Percentiles rank a stretch among this genome's conserved stretches.
Evolutionary conservation across 2,329 filamentous ascomycete genomes (phyloP).

Genomic region (Chaetomium globosum): DNA sequence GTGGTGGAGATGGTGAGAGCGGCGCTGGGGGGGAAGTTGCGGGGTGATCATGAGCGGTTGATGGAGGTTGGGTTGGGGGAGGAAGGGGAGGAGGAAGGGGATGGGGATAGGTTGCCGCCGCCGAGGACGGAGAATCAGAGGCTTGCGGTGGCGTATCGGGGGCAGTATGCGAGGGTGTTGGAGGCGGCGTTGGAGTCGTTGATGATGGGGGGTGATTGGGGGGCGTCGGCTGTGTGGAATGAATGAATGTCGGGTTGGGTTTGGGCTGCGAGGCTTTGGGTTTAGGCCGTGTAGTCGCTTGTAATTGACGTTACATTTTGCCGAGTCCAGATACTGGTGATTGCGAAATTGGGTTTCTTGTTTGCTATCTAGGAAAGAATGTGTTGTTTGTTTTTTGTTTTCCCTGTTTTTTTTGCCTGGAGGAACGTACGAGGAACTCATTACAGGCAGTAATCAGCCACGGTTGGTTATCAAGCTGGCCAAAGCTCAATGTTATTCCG

Average conservation of each 20-base stretch:
- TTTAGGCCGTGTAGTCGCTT: no score
- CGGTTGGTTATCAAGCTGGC: no score
- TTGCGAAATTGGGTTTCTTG: neutral
- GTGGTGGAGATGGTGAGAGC: slow-evolving; percentile 44
- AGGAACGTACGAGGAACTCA: no score
- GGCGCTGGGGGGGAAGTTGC: slow-evolving; percentile 45
- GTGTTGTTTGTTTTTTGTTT: neutral
- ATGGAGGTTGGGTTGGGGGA: slow-evolving; percentile 47
- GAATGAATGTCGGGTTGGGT: no score
- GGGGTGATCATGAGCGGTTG: slow-evolving; percentile 47
- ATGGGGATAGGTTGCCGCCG: slow-evolving; percentile 35
- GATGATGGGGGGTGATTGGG: neutral
- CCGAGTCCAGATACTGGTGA: no score
- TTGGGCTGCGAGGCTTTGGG: no score
- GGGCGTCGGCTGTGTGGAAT: neutral
- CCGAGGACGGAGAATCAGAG: slow-evolving; percentile 49
- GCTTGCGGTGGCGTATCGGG: slow-evolving; percentile 54
- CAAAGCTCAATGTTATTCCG: no score
- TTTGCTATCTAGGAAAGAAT: neutral
- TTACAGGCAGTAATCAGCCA: no score
- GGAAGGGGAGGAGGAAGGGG: slow-evolving; percentile 47
- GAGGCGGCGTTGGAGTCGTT: slow-evolving; percentile 41
- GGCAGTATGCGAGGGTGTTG: slow-evolving; percentile 53
- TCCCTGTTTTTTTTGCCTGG: no score
- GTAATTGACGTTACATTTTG: no score